Evolutionary conservation across 1,284 basidiomycete genomes (phyloP), one percentile per base, ranked within the genome.

Genomic region (Ganoderma sinense): DNA sequence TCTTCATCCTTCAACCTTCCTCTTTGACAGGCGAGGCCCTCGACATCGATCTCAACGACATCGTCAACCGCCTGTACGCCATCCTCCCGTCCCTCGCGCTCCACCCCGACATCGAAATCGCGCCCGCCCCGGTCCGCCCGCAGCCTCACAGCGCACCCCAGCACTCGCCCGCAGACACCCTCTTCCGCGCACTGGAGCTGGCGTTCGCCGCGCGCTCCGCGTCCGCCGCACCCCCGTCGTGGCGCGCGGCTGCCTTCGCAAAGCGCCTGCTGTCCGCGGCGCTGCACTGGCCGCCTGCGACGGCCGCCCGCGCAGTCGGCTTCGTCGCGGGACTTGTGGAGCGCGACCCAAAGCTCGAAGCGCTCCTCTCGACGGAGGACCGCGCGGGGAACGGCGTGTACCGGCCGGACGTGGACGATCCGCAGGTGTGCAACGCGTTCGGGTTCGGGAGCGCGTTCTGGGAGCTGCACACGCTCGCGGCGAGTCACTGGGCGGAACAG

Each of bases 21-120:
- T 23, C 36, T 26, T 6, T 10, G 13, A 33, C 73, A 97, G 95
- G 95, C 69, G 97, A 99, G 84, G 94, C 97, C 29, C 88, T 99
- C 75, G 97, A 97, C 77, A 94, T 99, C 77, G 98, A 99, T 84
- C 86, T 99, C 62, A 88, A 86, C 75, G 97, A 98, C 77, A 97
- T 99, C 79, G 88, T 97, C 77, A 89, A 89, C 66, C 87, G 89
- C 55, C 85, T 97, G 18, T 97, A 96, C 81, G 82, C 88, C 43
- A 83, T 92, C 74, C 88, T 95, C 73, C 83, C 89, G 18, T 85
- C 89, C 13, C 82, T 94, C 74, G 86, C 87, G 73, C 79, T 90
- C 68, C 80, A 84, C 71, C 79, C 84, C 29, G 85, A 87, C 74
- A 82, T 90, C 71, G 89, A 91, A 62, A 77, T 78, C 69, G 80